Evolutionary conservation across 2,329 filamentous ascomycete genomes (phyloP).

Genomic region (Ascochyta clinopodiicola): DNA sequence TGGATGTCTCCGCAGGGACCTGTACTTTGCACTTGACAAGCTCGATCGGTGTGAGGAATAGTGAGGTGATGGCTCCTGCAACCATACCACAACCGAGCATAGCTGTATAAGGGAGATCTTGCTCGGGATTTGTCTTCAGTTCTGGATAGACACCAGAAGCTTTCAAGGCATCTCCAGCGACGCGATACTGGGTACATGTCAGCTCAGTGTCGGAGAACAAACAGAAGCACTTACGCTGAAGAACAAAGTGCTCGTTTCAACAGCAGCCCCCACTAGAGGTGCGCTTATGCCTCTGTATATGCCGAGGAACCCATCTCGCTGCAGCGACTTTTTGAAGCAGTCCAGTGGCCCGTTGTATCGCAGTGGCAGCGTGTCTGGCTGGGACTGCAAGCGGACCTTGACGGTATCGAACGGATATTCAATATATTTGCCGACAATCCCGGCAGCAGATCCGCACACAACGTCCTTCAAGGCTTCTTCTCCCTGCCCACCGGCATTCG

Average conservation of each 20-base stretch:
- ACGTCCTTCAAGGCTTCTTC: slow-evolving; percentile 84
- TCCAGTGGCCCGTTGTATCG: slow-evolving; percentile 87
- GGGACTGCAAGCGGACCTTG: slow-evolving; percentile 96
- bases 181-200: slow-evolving; percentile 50
- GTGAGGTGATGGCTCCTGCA: slow-evolving; percentile 85
- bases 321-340: slow-evolving; percentile 88
- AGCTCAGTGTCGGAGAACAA: slow-evolving; percentile 19
- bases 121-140: slow-evolving; percentile 46
- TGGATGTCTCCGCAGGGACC: slow-evolving; percentile 62
- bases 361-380: slow-evolving; percentile 81
- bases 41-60: slow-evolving; percentile 93
- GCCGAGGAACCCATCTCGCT: slow-evolving; percentile 76
- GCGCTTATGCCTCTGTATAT: slow-evolving; percentile 94
- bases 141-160: slow-evolving; percentile 63
- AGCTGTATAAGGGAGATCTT: slow-evolving; percentile 74
- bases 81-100: slow-evolving; percentile 83
- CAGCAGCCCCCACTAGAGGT: slow-evolving; percentile 85
- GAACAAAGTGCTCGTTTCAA: slow-evolving; percentile 92
- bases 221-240: slow-evolving; percentile 66
- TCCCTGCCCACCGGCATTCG: slow-evolving; percentile 51
- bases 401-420: slow-evolving; percentile 99
- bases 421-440: slow-evolving; percentile 91
- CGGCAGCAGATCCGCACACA: slow-evolving; percentile 86
- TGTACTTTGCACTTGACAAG: slow-evolving; percentile 99
- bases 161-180: slow-evolving; percentile 65